Percentiles rank a stretch among this genome's conserved stretches.
These are phyloP conservation scores for Colletotrichum incanum DNA, from an alignment of 2,329 filamentous ascomycete species.

Conservation along the genomic window DNA sequence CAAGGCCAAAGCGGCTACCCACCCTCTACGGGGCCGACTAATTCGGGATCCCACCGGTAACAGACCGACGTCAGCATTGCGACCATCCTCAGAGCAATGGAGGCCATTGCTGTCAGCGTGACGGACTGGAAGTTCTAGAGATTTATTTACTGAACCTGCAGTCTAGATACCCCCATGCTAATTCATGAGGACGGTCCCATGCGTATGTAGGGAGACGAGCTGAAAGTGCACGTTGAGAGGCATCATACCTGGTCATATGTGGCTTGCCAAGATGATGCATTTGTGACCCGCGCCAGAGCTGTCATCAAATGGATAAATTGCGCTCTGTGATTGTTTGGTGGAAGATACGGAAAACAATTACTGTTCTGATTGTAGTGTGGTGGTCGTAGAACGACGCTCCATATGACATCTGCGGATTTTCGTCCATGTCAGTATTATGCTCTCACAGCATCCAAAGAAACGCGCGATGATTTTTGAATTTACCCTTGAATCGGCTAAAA, in stretches of 20 bases:
- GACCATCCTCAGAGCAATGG: conserved; percentile 58
- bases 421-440: too few species aligned
- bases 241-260: neutral
- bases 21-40: conserved; percentile 46
- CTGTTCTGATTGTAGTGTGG: too few species aligned
- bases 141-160: too few species aligned
- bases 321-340: too few species aligned
- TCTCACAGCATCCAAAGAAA: neutral
- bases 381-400: too few species aligned
- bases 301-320: too few species aligned
- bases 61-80: conserved; percentile 70
- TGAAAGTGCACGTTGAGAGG: neutral
- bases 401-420: too few species aligned
- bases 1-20: conserved; percentile 19
- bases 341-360: too few species aligned
- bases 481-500: neutral
- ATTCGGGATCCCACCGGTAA: conserved; percentile 64
- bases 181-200: neutral
- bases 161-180: neutral
- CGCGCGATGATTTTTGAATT: neutral
- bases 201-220: neutral
- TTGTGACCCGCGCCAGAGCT: too few species aligned
- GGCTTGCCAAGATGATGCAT: too few species aligned
- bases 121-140: too few species aligned
- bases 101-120: neutral